A percentile compares a stretch with the other conserved stretches of the same genome.
phyloP scores from a whole-genome alignment of 129 eudicot genomes.

The Calendula officinalis region DNA sequence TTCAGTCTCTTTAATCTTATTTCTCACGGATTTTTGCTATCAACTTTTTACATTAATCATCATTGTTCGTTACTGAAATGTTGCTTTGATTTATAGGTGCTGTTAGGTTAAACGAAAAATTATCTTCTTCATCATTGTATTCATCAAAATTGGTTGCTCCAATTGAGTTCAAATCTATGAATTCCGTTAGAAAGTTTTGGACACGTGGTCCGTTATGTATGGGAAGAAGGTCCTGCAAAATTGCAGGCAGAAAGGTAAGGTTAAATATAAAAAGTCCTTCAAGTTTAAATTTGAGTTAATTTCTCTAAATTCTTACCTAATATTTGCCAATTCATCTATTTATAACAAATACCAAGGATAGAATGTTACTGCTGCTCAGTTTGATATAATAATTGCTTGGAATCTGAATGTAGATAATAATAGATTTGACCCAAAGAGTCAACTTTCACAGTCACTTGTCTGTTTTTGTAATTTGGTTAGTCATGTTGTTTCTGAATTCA shows the following conservation, averaged over 20 bases:
- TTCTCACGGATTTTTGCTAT: no score
- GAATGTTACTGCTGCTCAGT: not conserved
- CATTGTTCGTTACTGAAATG: slow-evolving; percentile 7
- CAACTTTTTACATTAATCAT: not conserved
- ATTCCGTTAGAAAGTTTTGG: slow-evolving; percentile 55
- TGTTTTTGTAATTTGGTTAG: slow-evolving; percentile 20
- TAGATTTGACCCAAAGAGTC: slow-evolving; percentile 10
- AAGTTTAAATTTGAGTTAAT: not conserved
- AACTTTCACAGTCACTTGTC: not conserved
- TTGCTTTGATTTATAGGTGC: slow-evolving; percentile 34
- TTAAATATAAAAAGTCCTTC: not conserved
- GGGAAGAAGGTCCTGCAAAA: slow-evolving; percentile 92
- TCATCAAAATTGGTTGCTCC: slow-evolving; percentile 39
- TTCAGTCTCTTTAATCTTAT: no score
- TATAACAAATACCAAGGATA: not conserved
- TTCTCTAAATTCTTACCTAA: not conserved
- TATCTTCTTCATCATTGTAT: slow-evolving; percentile 42
- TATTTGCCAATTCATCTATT: not conserved
- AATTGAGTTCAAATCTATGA: slow-evolving; percentile 32
- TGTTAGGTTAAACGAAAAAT: slow-evolving; percentile 31
- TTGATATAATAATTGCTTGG: not conserved
- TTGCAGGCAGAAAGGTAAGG: slow-evolving; percentile 88
- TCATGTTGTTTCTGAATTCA: slow-evolving; percentile 30
- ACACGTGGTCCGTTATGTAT: slow-evolving; percentile 74
- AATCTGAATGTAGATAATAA: not conserved